Evolutionary conservation across 768 basidiomycete genomes (phyloP).

Genomic region (Pholiota molesta): DNA sequence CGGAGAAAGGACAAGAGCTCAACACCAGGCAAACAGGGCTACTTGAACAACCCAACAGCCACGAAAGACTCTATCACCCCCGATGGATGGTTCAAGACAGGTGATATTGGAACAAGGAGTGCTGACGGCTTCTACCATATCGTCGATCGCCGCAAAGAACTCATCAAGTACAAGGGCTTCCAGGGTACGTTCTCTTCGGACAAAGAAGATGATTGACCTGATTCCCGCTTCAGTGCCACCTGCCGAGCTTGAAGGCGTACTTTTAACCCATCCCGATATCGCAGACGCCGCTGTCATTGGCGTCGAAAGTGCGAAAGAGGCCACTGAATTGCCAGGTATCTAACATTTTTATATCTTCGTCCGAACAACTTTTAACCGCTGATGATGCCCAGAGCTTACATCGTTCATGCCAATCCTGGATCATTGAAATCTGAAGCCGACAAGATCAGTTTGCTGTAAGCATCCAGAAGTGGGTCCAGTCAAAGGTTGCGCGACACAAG

Average conservation of each 20-base stretch:
- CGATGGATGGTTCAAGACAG: constrained; percentile 88
- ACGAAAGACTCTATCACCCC: constrained; percentile 69
- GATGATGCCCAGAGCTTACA: constrained; percentile 52
- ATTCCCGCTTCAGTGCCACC: constrained; percentile 63
- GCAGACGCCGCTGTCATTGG: constrained; percentile 86
- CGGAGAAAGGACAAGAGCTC: background rate
- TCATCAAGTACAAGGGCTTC: constrained; percentile 85
- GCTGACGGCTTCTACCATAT: constrained; percentile 74
- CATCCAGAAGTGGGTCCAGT: constrained; percentile 68
- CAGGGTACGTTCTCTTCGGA: constrained; percentile 53
- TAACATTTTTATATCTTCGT: background rate
- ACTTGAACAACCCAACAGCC: constrained; percentile 71
- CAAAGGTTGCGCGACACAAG: constrained; percentile 77
- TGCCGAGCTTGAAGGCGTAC: constrained; percentile 80
- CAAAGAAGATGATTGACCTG: too few relatives aligned
- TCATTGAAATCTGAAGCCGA: constrained; percentile 36
- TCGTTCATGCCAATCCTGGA: constrained; percentile 53
- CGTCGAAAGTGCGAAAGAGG: constrained; percentile 62
- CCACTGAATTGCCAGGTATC: constrained; percentile 80
- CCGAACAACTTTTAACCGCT: background rate
- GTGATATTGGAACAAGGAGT: constrained; percentile 75
- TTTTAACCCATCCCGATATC: constrained; percentile 75
- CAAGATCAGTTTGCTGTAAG: constrained; percentile 45
- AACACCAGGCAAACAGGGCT: constrained; percentile 50
- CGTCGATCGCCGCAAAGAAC: constrained; percentile 74